A percentile compares a stretch with the other conserved stretches of the same genome.
phyloP scores from a whole-genome alignment of 495 filamentous ascomycete species.

The Xylaria cubensis region DNA sequence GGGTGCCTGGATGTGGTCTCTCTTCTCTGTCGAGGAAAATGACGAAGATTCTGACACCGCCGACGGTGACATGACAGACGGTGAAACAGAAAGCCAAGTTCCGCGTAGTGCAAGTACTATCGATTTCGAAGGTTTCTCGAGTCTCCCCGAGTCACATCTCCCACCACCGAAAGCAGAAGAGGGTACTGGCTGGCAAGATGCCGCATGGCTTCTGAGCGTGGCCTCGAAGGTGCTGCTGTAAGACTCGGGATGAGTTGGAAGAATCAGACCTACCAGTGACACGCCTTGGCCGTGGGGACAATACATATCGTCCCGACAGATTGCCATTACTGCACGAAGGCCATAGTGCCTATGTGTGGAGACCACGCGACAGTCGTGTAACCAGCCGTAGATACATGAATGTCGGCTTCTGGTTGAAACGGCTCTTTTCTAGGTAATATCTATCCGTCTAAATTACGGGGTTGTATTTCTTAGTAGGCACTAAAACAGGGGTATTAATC shows the following conservation, averaged over 20 bases:
- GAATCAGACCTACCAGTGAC: neutral
- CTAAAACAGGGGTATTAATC: slow-evolving; percentile 7
- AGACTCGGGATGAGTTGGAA: slow-evolving; percentile 18
- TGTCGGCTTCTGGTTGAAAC: slow-evolving; percentile 19
- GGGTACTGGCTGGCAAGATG: slow-evolving; percentile 79
- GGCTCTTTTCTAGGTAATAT: slow-evolving; percentile 6
- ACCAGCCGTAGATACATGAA: slow-evolving; percentile 26
- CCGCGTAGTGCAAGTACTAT: slow-evolving; percentile 42
- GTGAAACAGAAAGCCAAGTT: slow-evolving; percentile 41
- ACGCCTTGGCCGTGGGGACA: slow-evolving; percentile 6
- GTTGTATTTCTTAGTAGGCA: slow-evolving; percentile 9
- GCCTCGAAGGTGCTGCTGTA: slow-evolving; percentile 74
- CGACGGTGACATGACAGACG: slow-evolving; percentile 50
- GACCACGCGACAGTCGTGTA: slow-evolving; percentile 22
- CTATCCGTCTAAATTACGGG: neutral
- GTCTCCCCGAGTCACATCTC: slow-evolving; percentile 37
- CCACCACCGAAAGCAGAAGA: slow-evolving; percentile 57
- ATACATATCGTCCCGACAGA: neutral
- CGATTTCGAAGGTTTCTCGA: slow-evolving; percentile 39
- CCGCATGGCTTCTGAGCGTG: slow-evolving; percentile 80
- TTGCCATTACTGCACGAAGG: neutral
- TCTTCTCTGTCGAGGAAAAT: slow-evolving; percentile 73
- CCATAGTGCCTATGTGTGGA: neutral
- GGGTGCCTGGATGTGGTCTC: slow-evolving; percentile 79
- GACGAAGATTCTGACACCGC: slow-evolving; percentile 56